phyloP scores from a whole-genome alignment of 1,139 yeast species.

The Saccharomyces hybrid region DNA sequence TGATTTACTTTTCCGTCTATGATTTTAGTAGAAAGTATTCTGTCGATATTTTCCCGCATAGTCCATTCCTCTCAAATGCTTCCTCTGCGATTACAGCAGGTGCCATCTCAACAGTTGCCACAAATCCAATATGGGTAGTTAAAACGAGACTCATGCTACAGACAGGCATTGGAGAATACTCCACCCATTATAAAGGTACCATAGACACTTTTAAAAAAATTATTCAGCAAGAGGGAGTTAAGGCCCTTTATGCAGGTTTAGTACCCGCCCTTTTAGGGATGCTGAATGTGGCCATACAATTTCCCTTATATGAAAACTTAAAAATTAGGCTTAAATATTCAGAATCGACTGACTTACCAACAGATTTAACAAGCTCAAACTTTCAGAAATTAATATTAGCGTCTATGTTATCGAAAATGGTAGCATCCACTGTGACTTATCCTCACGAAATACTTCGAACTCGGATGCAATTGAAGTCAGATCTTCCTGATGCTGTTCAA shows the following conservation, averaged over 20 bases:
- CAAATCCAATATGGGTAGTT: slow-evolving; percentile 39
- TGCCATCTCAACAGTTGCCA: slow-evolving; percentile 71
- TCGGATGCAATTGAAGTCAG: slow-evolving; percentile 58
- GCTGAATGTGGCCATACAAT: slow-evolving; percentile 91
- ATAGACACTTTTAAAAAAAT: slow-evolving; percentile 75
- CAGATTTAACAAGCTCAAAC: slow-evolving; percentile 17
- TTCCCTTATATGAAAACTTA: slow-evolving; percentile 87
- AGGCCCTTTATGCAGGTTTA: slow-evolving; percentile 84
- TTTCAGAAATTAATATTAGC: slow-evolving; percentile 57
- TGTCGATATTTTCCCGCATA: slow-evolving; percentile 34
- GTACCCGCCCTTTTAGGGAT: slow-evolving; percentile 87
- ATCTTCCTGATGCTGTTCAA: slow-evolving; percentile 22
- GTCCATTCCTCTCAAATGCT: slow-evolving; percentile 57
- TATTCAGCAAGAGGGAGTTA: slow-evolving; percentile 70
- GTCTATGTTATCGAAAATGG: slow-evolving; percentile 76
- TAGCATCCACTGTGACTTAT: slow-evolving; percentile 83
- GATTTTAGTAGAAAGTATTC: slow-evolving; percentile 61
- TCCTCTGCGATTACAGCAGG: slow-evolving; percentile 88
- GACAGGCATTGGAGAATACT: slow-evolving; percentile 33
- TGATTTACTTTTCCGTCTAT: slow-evolving; percentile 85
- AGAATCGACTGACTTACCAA: slow-evolving; percentile 5
- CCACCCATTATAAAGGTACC: slow-evolving; percentile 61
- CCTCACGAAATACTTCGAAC: slow-evolving; percentile 96
- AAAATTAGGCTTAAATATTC: slow-evolving; percentile 43
- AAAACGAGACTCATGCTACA: slow-evolving; percentile 88